Evolutionary conservation across 192 early-diverging fungal species (phyloP).

Genomic region (Backusella tarrabulga): DNA sequence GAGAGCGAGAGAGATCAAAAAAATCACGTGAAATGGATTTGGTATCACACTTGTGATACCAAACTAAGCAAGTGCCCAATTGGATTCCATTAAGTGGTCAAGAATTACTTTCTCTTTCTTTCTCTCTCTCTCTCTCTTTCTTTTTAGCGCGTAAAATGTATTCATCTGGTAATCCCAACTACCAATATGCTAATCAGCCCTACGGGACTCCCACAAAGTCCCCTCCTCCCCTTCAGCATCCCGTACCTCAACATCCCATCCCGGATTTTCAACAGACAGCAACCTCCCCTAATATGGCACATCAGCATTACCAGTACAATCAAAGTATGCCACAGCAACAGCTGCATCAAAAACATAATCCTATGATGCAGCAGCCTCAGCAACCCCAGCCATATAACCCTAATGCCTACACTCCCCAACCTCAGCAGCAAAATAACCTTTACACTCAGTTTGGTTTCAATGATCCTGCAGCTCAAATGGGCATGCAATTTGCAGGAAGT

Average conservation of each 20-base stretch:
- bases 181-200: not conserved
- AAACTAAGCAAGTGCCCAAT: not conserved
- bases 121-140: not conserved
- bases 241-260: constrained; percentile 57
- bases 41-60: not conserved
- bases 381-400: not conserved
- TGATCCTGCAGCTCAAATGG: constrained; percentile 83
- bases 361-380: not conserved
- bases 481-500: constrained; percentile 89
- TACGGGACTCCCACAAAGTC: constrained; percentile 30
- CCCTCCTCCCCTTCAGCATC: constrained; percentile 58
- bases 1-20: not conserved
- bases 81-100: not conserved
- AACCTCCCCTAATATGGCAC: constrained; percentile 48
- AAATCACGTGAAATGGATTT: not conserved
- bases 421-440: constrained; percentile 26
- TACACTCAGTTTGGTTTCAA: constrained; percentile 51
- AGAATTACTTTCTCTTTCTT: not conserved
- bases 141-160: constrained; percentile 11
- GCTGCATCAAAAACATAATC: constrained; percentile 12
- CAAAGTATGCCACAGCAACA: constrained; percentile 13
- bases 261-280: constrained; percentile 41
- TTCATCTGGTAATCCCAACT: constrained; percentile 17
- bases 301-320: constrained; percentile 25
- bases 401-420: constrained; percentile 9